Percentiles rank a stretch among this genome's conserved stretches.
Conservation (phyloP, 1,284 basidiomycete genomes). For the Ceratobasidium sp. region DNA sequence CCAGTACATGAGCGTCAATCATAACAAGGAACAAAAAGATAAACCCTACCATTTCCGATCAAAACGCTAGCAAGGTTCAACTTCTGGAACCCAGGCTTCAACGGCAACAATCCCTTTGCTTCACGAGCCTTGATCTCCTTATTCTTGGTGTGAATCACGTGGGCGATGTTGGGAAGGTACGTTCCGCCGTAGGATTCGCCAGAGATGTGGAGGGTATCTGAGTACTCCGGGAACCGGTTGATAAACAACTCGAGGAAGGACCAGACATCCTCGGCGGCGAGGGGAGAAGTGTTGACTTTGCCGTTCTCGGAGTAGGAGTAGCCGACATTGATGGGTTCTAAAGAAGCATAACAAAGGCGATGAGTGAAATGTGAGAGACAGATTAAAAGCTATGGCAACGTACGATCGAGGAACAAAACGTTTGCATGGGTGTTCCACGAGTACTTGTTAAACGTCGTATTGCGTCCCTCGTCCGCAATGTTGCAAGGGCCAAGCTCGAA, state of each 20-base stretch:
- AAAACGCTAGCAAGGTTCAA: constrained; percentile 86
- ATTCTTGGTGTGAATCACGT: constrained; percentile 82
- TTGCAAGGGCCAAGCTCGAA: constrained; percentile 91
- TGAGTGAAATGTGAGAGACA: constrained; percentile 3
- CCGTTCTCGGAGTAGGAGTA: constrained; percentile 86
- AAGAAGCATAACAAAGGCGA: not conserved
- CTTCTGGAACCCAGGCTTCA: constrained; percentile 62
- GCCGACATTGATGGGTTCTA: constrained; percentile 83
- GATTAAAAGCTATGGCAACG: constrained; percentile 5
- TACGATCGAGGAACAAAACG: constrained; percentile 81
- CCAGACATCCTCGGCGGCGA: constrained; percentile 80
- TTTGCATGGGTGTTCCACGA: constrained; percentile 78
- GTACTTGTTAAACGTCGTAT: constrained; percentile 79
- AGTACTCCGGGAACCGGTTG: constrained; percentile 76
- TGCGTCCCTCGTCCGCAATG: constrained; percentile 75
- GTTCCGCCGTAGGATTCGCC: constrained; percentile 82
- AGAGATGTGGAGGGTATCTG: constrained; percentile 72
- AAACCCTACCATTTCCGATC: constrained; percentile 76
- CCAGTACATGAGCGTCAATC: not conserved
- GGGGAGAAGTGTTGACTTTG: constrained; percentile 71
- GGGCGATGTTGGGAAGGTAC: constrained; percentile 84
- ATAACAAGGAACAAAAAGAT: too few species aligned
- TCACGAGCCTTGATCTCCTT: constrained; percentile 57
- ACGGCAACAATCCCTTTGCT: constrained; percentile 30
- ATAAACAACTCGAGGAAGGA: constrained; percentile 93